These are phyloP conservation scores for Cinnamomum chago DNA, from an alignment of 164 flowering plant genomes.

Conservation along the genomic window DNA sequence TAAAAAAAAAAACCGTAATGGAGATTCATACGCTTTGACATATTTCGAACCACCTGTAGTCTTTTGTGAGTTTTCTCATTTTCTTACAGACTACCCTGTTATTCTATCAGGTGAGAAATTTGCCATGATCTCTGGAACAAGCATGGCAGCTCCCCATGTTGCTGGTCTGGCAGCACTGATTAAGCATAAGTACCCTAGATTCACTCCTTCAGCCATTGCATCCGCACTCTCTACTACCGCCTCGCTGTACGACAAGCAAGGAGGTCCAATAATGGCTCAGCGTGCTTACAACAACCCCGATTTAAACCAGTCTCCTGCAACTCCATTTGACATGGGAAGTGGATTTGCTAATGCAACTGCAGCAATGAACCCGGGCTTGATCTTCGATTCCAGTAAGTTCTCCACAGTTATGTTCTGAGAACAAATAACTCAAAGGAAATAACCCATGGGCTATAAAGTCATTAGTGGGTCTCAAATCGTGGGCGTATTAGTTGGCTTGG, in stretches of 20 bases:
- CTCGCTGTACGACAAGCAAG: slow-evolving; percentile 53
- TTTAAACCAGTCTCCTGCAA: slow-evolving; percentile 78
- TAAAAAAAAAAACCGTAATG: too few species aligned
- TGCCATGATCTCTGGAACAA: slow-evolving; percentile 98
- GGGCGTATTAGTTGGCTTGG: too few species aligned
- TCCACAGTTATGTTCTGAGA: not conserved
- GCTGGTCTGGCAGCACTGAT: slow-evolving; percentile 94
- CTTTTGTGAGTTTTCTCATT: not conserved
- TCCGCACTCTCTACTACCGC: slow-evolving; percentile 97
- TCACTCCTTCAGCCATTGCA: slow-evolving; percentile 85
- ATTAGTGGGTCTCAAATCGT: too few species aligned
- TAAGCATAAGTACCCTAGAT: slow-evolving; percentile 70
- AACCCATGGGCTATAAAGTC: too few species aligned
- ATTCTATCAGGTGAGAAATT: slow-evolving; percentile 68
- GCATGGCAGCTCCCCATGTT: slow-evolving; percentile 99
- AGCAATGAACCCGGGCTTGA: slow-evolving; percentile 82
- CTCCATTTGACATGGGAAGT: slow-evolving; percentile 98
- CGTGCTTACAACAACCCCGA: slow-evolving; percentile 85
- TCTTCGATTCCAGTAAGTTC: slow-evolving; percentile 72
- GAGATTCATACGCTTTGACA: not conserved
- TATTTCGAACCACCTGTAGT: too few species aligned
- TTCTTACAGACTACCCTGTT: not conserved
- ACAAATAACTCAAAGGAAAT: not conserved
- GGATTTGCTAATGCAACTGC: slow-evolving; percentile 95
- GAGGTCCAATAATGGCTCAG: slow-evolving; percentile 93